Conservation (phyloP, 2,329 filamentous ascomycete genomes). For the Leptographium flavum region DNA sequence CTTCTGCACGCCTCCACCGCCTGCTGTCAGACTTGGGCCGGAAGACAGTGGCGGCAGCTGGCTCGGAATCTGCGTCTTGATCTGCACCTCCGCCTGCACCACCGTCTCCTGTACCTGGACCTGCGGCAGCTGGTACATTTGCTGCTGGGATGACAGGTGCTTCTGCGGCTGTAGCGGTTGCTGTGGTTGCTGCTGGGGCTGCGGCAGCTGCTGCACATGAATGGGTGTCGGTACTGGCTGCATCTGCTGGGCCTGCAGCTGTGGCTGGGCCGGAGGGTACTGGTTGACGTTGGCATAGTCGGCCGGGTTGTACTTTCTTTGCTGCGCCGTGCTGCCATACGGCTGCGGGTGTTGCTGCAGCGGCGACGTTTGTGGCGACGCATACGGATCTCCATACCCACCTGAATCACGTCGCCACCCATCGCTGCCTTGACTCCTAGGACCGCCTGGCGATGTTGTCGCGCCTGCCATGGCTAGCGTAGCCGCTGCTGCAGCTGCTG, state of each 20-base stretch:
- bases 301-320: slow-evolving; percentile 62
- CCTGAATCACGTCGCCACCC: slow-evolving; percentile 12
- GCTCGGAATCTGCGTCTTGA: slow-evolving; percentile 27
- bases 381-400: slow-evolving; percentile 18
- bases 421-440: slow-evolving; percentile 10
- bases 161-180: slow-evolving; percentile 17
- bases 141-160: slow-evolving; percentile 16
- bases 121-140: slow-evolving; percentile 13
- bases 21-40: slow-evolving; percentile 17
- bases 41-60: slow-evolving; percentile 20
- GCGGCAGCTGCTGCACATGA: neutral
- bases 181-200: neutral
- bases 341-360: slow-evolving; percentile 14
- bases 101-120: slow-evolving; percentile 2
- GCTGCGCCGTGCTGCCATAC: slow-evolving; percentile 31
- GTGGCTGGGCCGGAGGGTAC: slow-evolving; percentile 27
- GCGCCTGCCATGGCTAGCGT: slow-evolving; percentile 41
- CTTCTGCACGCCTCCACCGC: slow-evolving; percentile 14
- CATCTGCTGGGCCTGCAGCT: slow-evolving; percentile 18
- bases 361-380: slow-evolving; percentile 1
- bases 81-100: slow-evolving; percentile 14
- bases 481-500: slow-evolving; percentile 41
- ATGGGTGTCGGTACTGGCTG: slow-evolving; percentile 13
- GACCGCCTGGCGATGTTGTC: slow-evolving; percentile 20
- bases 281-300: slow-evolving; percentile 54